Percentiles rank a stretch among this genome's conserved stretches.
Conservation (phyloP, 441 rosid species). For the Biscutella auriculata region DNA sequence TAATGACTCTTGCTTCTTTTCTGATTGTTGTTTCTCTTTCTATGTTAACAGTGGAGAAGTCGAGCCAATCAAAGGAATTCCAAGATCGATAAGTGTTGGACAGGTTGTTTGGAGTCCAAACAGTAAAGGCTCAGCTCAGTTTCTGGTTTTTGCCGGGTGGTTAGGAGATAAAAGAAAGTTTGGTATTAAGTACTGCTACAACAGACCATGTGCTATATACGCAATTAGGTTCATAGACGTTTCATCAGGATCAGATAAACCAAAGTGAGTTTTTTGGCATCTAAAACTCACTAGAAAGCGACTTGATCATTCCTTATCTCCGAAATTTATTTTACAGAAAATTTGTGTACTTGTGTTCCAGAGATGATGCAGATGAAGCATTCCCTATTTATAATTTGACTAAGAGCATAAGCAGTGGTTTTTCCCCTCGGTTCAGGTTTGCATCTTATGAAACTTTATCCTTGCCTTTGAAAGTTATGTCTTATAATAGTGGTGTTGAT, state of each 20-base stretch:
- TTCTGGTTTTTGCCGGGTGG: slow-evolving; percentile 84
- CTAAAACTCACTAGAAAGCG: not conserved
- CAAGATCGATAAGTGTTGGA: slow-evolving; percentile 63
- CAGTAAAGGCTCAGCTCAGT: slow-evolving; percentile 30
- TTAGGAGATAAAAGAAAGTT: slow-evolving; percentile 62
- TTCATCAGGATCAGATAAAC: slow-evolving; percentile 24
- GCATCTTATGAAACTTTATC: not conserved
- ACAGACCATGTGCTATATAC: slow-evolving; percentile 72
- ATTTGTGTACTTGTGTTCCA: slow-evolving; percentile 24
- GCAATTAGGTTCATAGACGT: slow-evolving; percentile 33
- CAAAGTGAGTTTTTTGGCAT: slow-evolving; percentile 40
- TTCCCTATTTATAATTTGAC: slow-evolving; percentile 36
- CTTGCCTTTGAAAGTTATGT: slow-evolving; percentile 3
- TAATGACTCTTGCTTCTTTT: not conserved
- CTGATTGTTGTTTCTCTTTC: not conserved
- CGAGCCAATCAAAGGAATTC: slow-evolving; percentile 50
- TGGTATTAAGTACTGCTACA: slow-evolving; percentile 81
- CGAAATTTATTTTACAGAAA: not conserved
- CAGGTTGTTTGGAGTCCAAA: slow-evolving; percentile 91
- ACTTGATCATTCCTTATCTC: not conserved
- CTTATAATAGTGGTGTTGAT: not conserved
- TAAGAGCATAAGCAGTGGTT: slow-evolving; percentile 62
- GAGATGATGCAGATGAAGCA: slow-evolving; percentile 40
- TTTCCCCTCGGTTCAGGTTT: slow-evolving; percentile 77
- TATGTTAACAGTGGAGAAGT: slow-evolving; percentile 56